These are phyloP conservation scores for Thecaphora frezii DNA, from an alignment of 1,284 basidiomycete genomes.

Conservation along the genomic window DNA sequence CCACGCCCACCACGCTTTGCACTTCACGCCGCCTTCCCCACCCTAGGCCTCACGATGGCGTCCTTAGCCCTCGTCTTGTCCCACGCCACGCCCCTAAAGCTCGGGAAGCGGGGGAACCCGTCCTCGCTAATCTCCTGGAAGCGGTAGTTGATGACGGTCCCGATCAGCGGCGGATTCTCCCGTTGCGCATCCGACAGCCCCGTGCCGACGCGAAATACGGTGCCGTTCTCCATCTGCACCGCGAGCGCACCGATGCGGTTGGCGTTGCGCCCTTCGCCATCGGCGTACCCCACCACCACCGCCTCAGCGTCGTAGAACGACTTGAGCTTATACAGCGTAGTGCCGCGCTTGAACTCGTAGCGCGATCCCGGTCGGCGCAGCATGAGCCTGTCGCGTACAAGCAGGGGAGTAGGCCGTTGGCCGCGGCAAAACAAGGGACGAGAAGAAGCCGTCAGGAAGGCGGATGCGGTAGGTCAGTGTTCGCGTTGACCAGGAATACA, in stretches of 20 bases:
- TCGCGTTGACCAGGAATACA: no score
- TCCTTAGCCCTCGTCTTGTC: slow-evolving; percentile 43
- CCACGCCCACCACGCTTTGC: no score
- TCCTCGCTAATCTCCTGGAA: slow-evolving; percentile 70
- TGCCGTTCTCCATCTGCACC: slow-evolving; percentile 69
- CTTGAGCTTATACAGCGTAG: slow-evolving; percentile 69
- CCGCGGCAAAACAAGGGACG: no score
- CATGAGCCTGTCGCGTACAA: slow-evolving; percentile 62
- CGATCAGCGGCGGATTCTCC: slow-evolving; percentile 61
- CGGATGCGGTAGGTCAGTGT: no score
- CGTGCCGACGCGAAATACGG: slow-evolving; percentile 56
- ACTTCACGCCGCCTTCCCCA: no score
- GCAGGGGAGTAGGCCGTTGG: no score
- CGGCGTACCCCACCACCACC: slow-evolving; percentile 66
- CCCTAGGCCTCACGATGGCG: slow-evolving; percentile 30
- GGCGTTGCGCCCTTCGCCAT: slow-evolving; percentile 66
- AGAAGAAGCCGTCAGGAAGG: no score
- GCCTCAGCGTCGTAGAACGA: slow-evolving; percentile 72
- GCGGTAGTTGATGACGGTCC: slow-evolving; percentile 67
- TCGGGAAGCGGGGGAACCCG: slow-evolving; percentile 65
- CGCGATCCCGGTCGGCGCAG: slow-evolving; percentile 65
- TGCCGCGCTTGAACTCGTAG: slow-evolving; percentile 67
- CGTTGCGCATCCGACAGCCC: slow-evolving; percentile 48
- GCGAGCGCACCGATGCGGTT: slow-evolving; percentile 66
- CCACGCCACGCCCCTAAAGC: slow-evolving; percentile 64